phyloP scores from a whole-genome alignment of 2,329 filamentous ascomycete species.

The Diplodia mutila region DNA sequence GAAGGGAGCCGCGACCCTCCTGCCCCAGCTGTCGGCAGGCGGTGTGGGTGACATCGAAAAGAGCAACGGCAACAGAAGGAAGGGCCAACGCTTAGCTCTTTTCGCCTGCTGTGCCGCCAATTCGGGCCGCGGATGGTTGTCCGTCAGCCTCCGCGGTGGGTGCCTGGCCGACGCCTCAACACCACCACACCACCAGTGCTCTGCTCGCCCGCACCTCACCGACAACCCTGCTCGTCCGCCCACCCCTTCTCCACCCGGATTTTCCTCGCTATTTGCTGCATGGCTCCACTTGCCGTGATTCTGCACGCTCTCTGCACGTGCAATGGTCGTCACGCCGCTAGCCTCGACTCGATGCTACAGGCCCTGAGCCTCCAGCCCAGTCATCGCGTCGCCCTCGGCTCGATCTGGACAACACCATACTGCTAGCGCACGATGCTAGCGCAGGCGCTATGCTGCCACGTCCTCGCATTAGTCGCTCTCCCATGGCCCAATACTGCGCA shows the following conservation, averaged over 20 bases:
- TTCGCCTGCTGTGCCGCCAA: not conserved
- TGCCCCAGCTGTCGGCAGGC: not conserved
- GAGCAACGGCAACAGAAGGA: not conserved
- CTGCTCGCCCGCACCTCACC: constrained; percentile 7
- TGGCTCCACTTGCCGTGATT: not conserved
- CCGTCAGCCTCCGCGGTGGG: not conserved
- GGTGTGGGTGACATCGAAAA: not conserved
- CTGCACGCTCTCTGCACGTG: not conserved
- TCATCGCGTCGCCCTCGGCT: not conserved
- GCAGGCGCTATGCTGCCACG: not conserved
- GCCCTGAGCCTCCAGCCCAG: not conserved
- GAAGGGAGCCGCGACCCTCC: not conserved
- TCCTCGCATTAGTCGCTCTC: not conserved
- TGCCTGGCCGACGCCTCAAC: constrained; percentile 3
- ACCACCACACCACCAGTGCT: not conserved
- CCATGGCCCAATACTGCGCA: not conserved
- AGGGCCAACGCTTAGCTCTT: not conserved
- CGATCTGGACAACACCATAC: not conserved
- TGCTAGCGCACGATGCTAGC: constrained; percentile 1
- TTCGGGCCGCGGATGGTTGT: constrained; percentile 37
- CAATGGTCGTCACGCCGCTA: not conserved
- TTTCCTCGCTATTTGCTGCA: not conserved
- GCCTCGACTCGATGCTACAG: not conserved
- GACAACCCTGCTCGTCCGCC: not conserved
- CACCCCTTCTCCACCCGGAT: not conserved